Evolutionary conservation across 345 rosid species (phyloP).

Genomic region (Lepidium sativum): DNA sequence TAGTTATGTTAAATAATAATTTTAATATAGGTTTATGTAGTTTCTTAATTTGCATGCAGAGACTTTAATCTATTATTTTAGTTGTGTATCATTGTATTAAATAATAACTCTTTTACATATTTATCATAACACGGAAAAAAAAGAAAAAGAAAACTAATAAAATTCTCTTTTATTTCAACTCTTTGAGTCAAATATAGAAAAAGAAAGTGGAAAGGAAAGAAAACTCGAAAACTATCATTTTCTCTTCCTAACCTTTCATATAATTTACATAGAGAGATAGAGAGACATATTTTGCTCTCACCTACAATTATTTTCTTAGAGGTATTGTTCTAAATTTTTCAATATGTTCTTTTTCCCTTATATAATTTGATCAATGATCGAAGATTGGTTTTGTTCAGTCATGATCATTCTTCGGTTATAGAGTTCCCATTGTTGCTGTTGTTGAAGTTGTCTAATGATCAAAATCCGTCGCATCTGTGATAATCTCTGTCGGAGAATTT

Average conservation of each 20-base stretch:
- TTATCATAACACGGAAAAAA: conserved; percentile 7
- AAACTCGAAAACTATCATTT: conserved; percentile 17
- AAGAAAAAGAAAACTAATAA: neutral
- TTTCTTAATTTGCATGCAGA: no score
- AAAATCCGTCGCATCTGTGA: conserved; percentile 47
- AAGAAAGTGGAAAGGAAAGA: conserved; percentile 8
- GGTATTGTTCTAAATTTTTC: neutral
- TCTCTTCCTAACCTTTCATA: conserved; percentile 6
- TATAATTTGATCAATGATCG: conserved; percentile 34
- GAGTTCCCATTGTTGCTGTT: conserved; percentile 41
- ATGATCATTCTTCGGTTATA: conserved; percentile 27
- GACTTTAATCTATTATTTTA: no score
- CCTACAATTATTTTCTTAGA: neutral
- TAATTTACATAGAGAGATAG: conserved; percentile 19
- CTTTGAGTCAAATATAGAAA: neutral
- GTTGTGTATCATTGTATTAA: neutral
- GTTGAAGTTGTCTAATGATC: conserved; percentile 52
- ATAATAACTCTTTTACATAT: conserved; percentile 11
- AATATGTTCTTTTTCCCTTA: neutral
- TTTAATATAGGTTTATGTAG: no score
- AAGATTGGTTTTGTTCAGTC: conserved; percentile 38
- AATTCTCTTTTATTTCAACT: neutral
- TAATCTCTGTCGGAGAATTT: conserved; percentile 49
- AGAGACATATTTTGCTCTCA: neutral
- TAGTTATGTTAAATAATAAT: no score